These are phyloP conservation scores for Irpex rosettiformis DNA, from an alignment of 1,284 basidiomycete genomes.

Conservation along the genomic window DNA sequence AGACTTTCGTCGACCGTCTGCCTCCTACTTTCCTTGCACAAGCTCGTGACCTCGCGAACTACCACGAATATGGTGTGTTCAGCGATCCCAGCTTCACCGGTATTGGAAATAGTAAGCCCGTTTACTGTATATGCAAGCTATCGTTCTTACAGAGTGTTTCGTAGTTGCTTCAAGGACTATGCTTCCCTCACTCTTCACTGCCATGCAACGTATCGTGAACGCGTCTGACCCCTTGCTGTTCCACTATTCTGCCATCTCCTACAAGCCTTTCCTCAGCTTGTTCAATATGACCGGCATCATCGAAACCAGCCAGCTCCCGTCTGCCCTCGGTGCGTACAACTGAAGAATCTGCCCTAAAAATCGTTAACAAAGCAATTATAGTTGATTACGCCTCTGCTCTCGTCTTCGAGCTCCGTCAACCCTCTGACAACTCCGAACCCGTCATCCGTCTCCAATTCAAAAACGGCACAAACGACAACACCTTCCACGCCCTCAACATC, in stretches of 20 bases:
- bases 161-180: constrained; percentile 44
- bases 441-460: constrained; percentile 61
- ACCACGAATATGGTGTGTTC: constrained; percentile 50
- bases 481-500: constrained; percentile 26
- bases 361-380: too few species aligned
- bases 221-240: constrained; percentile 39
- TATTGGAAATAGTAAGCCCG: constrained; percentile 31
- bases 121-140: not conserved
- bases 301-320: constrained; percentile 32
- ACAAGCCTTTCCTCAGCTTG: constrained; percentile 54
- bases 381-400: constrained; percentile 45
- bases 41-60: constrained; percentile 45
- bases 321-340: constrained; percentile 32
- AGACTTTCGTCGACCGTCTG: constrained; percentile 28
- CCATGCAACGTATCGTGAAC: constrained; percentile 41
- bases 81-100: constrained; percentile 33
- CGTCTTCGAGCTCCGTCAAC: constrained; percentile 37
- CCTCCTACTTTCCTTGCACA: constrained; percentile 34
- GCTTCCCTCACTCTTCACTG: constrained; percentile 41
- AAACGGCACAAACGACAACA: constrained; percentile 40
- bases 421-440: constrained; percentile 24
- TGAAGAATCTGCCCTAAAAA: too few species aligned
- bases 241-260: constrained; percentile 41
- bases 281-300: constrained; percentile 47
- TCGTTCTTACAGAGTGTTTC: not conserved